Conservation (phyloP, 2,329 filamentous ascomycete genomes). For the Monosporascus cannonballus region DNA sequence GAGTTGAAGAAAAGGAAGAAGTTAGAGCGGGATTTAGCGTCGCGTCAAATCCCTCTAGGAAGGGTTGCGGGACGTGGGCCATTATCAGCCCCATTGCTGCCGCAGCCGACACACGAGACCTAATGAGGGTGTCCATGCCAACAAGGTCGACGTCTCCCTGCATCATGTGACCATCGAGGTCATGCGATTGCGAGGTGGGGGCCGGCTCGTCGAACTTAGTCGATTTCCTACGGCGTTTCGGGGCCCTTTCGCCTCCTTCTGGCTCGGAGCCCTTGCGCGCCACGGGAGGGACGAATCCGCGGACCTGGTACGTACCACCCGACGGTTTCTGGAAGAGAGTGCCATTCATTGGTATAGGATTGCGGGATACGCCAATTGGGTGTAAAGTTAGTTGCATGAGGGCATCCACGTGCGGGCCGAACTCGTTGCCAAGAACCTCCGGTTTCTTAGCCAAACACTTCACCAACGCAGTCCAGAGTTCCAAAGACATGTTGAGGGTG, state of each 20-base stretch:
- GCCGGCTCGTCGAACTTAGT: conserved; percentile 71
- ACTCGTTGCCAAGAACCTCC: conserved; percentile 62
- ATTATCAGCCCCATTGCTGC: conserved; percentile 82
- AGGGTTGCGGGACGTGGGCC: conserved; percentile 62
- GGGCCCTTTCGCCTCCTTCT: conserved; percentile 53
- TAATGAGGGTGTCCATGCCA: conserved; percentile 78
- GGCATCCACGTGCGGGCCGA: conserved; percentile 69
- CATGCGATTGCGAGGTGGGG: conserved; percentile 67
- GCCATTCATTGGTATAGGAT: conserved; percentile 88
- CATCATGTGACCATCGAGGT: conserved; percentile 97
- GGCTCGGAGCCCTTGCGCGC: conserved; percentile 45
- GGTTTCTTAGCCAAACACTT: conserved; percentile 60
- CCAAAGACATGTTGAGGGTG: conserved; percentile 74
- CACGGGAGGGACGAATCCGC: conserved; percentile 37
- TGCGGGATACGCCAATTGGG: conserved; percentile 84
- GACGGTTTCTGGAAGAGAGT: conserved; percentile 90
- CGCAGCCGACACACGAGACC: conserved; percentile 83
- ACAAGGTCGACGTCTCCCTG: conserved; percentile 94
- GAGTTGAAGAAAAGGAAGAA: conserved; percentile 76
- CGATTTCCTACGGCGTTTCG: conserved; percentile 75
- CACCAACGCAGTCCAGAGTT: conserved; percentile 80
- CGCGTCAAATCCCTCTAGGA: conserved; percentile 58
- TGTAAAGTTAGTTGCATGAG: conserved; percentile 80
- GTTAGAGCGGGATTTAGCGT: conserved; percentile 60
- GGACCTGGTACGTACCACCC: conserved; percentile 68